Conservation (phyloP, 805 yeast genomes). For the Isabelozyma pseudorhagii region DNA sequence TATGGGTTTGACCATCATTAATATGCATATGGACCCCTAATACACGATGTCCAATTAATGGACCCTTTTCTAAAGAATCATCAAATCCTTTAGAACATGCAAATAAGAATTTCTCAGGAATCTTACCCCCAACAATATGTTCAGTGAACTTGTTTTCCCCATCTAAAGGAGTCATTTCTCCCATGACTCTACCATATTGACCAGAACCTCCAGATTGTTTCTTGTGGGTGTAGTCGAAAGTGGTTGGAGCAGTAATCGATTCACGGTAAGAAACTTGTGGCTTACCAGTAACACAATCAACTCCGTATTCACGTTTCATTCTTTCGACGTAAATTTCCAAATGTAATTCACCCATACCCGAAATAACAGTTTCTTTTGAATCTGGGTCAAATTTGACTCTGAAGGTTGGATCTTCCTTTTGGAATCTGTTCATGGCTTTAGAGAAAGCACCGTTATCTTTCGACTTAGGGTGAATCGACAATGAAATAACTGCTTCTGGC, state of each 20-base stretch:
- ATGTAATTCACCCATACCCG: slow-evolving; percentile 98
- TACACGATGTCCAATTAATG: slow-evolving; percentile 91
- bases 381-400: slow-evolving; percentile 87
- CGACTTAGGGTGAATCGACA: slow-evolving; percentile 83
- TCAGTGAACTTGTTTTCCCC: slow-evolving; percentile 77
- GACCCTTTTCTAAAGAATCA: slow-evolving; percentile 94
- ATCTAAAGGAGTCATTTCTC: slow-evolving; percentile 64
- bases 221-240: slow-evolving; percentile 93
- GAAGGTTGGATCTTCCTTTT: slow-evolving; percentile 98
- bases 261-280: slow-evolving; percentile 99
- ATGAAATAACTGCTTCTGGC: slow-evolving; percentile 97
- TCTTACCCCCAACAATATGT: slow-evolving; percentile 93
- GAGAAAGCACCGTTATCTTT: slow-evolving; percentile 87
- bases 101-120: slow-evolving; percentile 87
- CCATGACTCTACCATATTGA: slow-evolving; percentile 96
- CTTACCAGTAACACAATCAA: slow-evolving; percentile 91
- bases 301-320: slow-evolving; percentile 95
- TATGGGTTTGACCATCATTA: slow-evolving; percentile 96
- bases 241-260: slow-evolving; percentile 68
- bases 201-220: slow-evolving; percentile 99
- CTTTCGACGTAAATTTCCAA: slow-evolving; percentile 97
- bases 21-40: slow-evolving; percentile 90
- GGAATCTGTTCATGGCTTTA: slow-evolving; percentile 95
- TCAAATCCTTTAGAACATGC: slow-evolving; percentile 97
- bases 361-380: slow-evolving; percentile 89